Evolutionary conservation across 2,329 filamentous ascomycete species (phyloP), one percentile per base, ranked within the genome.

Genomic region (Talaromyces marneffei): DNA sequence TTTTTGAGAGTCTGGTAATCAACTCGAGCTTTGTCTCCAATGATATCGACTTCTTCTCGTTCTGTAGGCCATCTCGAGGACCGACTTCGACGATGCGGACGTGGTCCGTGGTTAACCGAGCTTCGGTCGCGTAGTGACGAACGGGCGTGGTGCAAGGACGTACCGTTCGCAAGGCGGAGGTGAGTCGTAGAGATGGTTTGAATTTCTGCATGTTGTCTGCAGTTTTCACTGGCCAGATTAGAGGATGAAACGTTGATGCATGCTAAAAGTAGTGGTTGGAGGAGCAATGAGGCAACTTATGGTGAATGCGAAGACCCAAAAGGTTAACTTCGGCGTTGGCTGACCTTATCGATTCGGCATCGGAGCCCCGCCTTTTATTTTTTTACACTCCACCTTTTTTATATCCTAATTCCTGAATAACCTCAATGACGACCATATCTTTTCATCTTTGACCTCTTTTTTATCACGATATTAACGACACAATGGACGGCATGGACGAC

Each of bases 41-140:
- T 16, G 79, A 67, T 31, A 83, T 80, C 1, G 77, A 69, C 33
- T 75, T 78, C 65, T 80, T 79, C 66, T 83, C 80, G 63, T 83
- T 83, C 67, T 83, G 81, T 50, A 83, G 70, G 16, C 81, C 81
- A 72, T 83, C 81, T 62, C 81, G 75, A 58, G 81, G 78, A 2
- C 81, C 80, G 31, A 83, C 81, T 72, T 83, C 81, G 23, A 83
- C 77, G 65, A 83, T 78, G 65, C 79, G 78, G 62, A 82, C 80
- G 68, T 80, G 77, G 65, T 80, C 79, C 68, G 78, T 75, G 53
- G 73, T 70, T 70, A 74, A 69, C 70, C 72, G 73, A 68, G 72
- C 71, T 65, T 77, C 75, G 59, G 75, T 77, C 57, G 75, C 67
- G 66, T 72, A 72, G 57, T 68, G 66, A 53, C 75, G 73, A 48